A percentile compares a stretch with the other conserved stretches of the same genome.
These are phyloP conservation scores for Diaporthe eres DNA, from an alignment of 2,329 filamentous ascomycete genomes.

Conservation along the genomic window DNA sequence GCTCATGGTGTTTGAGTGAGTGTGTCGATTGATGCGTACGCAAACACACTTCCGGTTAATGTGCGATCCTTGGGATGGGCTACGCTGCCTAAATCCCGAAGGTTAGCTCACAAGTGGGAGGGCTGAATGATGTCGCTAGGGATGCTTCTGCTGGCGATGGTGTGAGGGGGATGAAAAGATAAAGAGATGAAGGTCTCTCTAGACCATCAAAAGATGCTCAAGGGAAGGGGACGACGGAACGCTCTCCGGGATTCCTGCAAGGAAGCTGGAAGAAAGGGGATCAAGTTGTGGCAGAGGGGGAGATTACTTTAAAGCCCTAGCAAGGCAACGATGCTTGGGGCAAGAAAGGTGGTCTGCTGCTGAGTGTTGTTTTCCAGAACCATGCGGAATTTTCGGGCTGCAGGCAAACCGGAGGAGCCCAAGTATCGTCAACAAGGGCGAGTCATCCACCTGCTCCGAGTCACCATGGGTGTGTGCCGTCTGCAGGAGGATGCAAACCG, in stretches of 20 bases:
- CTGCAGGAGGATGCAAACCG: not conserved
- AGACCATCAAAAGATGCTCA: not conserved
- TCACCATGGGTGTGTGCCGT: not conserved
- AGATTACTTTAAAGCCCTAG: not conserved
- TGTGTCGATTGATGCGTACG: not conserved
- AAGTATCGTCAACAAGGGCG: not conserved
- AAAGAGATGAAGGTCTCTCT: not conserved
- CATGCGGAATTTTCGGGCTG: not conserved
- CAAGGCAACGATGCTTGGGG: not conserved
- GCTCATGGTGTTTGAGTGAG: not conserved
- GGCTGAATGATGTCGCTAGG: not conserved
- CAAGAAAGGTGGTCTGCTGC: not conserved
- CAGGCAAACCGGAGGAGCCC: not conserved
- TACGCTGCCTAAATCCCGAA: not conserved
- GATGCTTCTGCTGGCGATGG: not conserved
- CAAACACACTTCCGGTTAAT: slow-evolving; percentile 1
- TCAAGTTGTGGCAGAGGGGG: not conserved
- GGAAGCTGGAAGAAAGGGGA: not conserved
- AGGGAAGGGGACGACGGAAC: not conserved
- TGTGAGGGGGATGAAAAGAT: not conserved
- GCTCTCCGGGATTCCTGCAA: not conserved
- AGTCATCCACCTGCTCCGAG: not conserved
- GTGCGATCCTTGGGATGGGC: not conserved
- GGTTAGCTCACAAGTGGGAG: not conserved
- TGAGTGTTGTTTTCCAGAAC: too few species aligned